Evolutionary conservation across 805 yeast species (phyloP).

Genomic region (Torulaspora franciscae): DNA sequence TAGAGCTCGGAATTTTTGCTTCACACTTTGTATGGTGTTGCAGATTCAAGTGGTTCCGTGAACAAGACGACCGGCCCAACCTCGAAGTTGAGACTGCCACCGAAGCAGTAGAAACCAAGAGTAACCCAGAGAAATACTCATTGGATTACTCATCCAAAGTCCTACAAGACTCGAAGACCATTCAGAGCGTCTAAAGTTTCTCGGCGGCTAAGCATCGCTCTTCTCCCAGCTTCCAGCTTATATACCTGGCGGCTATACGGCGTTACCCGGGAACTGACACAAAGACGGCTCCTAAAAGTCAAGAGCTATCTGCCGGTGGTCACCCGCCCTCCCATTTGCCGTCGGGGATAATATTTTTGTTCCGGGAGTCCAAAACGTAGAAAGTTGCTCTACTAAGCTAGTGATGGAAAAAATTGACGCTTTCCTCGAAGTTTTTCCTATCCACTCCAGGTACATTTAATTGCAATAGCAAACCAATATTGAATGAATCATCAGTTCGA

Average conservation of each 20-base stretch:
- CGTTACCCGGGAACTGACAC: not conserved
- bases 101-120: not conserved
- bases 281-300: not conserved
- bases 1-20: constrained; percentile 72
- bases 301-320: not conserved
- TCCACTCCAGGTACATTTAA: too few relatives aligned
- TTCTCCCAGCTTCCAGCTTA: not conserved
- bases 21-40: constrained; percentile 70
- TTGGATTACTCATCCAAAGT: too few relatives aligned
- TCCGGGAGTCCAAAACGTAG: too few relatives aligned
- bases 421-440: too few relatives aligned
- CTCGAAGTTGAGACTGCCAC: not conserved
- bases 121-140: not conserved
- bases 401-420: too few relatives aligned
- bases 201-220: not conserved
- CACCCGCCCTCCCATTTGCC: too few relatives aligned
- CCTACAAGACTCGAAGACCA: too few relatives aligned
- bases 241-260: not conserved
- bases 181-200: too few relatives aligned
- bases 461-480: too few relatives aligned
- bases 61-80: not conserved
- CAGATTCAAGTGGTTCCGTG: constrained; percentile 36
- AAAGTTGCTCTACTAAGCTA: too few relatives aligned
- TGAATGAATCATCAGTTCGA: too few relatives aligned
- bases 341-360: too few relatives aligned